phyloP scores from a whole-genome alignment of 2,329 filamentous ascomycete genomes.

The Hypoxylon sp. region DNA sequence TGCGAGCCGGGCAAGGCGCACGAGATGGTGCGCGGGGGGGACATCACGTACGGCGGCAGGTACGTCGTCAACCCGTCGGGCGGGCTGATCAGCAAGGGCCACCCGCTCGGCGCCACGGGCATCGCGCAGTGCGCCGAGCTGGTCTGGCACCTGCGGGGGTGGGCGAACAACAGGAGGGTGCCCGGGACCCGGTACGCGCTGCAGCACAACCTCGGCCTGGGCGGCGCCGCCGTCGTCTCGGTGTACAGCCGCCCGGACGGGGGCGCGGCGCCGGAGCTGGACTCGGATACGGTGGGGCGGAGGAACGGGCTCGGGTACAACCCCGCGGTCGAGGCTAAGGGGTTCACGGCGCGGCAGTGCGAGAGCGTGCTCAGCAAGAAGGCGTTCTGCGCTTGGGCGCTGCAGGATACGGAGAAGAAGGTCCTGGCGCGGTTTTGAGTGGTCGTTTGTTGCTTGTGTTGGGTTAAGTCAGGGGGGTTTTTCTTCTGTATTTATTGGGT shows the following conservation, averaged over 20 bases:
- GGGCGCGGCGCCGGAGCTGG: constrained; percentile 69
- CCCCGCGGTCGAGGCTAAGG: constrained; percentile 88
- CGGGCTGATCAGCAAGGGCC: constrained; percentile 94
- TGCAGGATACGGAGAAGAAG: constrained; percentile 80
- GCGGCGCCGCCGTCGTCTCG: constrained; percentile 89
- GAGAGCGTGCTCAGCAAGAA: constrained; percentile 77
- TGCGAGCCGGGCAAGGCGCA: constrained; percentile 85
- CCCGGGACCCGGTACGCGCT: constrained; percentile 77
- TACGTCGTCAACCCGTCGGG: constrained; percentile 93
- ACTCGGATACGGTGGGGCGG: constrained; percentile 73
- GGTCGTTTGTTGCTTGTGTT: not conserved
- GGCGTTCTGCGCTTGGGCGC: constrained; percentile 76
- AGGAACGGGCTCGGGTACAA: constrained; percentile 85
- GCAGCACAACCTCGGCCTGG: constrained; percentile 93
- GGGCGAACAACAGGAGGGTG: constrained; percentile 89
- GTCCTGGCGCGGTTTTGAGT: constrained; percentile 77
- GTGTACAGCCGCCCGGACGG: constrained; percentile 90
- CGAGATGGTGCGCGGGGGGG: constrained; percentile 86
- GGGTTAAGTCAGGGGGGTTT: not conserved
- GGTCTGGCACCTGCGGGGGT: constrained; percentile 94
- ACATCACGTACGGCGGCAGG: constrained; percentile 90
- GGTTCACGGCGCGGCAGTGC: constrained; percentile 84
- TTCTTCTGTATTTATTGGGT: not conserved
- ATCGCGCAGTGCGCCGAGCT: constrained; percentile 95
- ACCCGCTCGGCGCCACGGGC: constrained; percentile 94